These are phyloP conservation scores for Penicillium verhagenii DNA, from an alignment of 495 filamentous ascomycete species.

Conservation along the genomic window DNA sequence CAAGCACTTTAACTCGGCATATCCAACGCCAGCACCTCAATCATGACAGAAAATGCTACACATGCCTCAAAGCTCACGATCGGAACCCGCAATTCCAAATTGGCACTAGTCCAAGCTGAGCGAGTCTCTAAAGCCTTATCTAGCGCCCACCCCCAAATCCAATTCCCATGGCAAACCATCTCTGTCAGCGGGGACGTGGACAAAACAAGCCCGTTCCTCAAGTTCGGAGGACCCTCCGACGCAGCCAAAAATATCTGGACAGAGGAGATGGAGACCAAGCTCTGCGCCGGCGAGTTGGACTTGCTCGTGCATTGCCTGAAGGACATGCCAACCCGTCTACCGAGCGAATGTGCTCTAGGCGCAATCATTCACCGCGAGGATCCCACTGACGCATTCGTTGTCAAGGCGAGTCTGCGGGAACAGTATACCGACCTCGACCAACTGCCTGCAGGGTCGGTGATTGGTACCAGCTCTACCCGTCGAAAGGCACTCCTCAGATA, in stretches of 20 bases:
- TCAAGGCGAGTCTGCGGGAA: slow-evolving; percentile 1
- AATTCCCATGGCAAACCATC: slow-evolving; percentile 10
- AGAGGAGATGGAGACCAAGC: slow-evolving; percentile 10
- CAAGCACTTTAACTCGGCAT: background rate
- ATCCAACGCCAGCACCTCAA: background rate
- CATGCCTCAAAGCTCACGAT: slow-evolving; percentile 31
- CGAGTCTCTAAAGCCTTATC: slow-evolving; percentile 57
- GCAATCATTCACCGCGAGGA: slow-evolving; percentile 12
- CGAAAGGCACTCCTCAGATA: slow-evolving; percentile 9
- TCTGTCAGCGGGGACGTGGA: slow-evolving; percentile 55
- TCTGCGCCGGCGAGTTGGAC: slow-evolving; percentile 9
- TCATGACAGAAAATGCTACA: background rate
- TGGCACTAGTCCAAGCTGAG: slow-evolving; percentile 71
- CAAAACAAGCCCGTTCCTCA: slow-evolving; percentile 67
- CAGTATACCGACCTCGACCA: slow-evolving; percentile 2
- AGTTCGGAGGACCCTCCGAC: slow-evolving; percentile 17
- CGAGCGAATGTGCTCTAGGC: slow-evolving; percentile 4
- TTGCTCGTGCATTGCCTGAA: slow-evolving; percentile 11
- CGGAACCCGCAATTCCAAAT: slow-evolving; percentile 69
- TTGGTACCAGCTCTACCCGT: slow-evolving; percentile 10
- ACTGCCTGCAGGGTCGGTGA: slow-evolving; percentile 7
- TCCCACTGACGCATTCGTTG: slow-evolving; percentile 8
- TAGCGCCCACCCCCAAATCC: slow-evolving; percentile 49
- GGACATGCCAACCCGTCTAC: slow-evolving; percentile 10
- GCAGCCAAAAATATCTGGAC: slow-evolving; percentile 13